Evolutionary conservation across 2,329 filamentous ascomycete species (phyloP).

Genomic region (Talaromyces rugulosus): DNA sequence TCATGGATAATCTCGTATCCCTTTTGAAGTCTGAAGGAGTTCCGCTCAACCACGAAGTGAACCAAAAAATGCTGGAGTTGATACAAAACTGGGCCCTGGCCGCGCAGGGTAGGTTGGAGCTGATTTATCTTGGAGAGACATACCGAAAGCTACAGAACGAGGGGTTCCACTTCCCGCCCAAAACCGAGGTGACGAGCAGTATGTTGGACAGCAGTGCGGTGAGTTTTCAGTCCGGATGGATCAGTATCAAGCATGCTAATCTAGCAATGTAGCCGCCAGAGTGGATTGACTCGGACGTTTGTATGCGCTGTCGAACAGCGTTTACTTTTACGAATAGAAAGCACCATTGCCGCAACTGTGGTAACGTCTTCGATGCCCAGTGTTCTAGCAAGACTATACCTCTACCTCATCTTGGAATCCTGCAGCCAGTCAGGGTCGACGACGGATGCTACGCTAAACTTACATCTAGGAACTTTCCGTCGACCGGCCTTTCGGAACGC

Average conservation of each 20-base stretch:
- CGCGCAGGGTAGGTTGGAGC: conserved; percentile 75
- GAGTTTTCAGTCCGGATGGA: conserved; percentile 36
- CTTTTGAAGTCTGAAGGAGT: conserved; percentile 75
- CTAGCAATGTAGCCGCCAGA: conserved; percentile 68
- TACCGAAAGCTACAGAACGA: conserved; percentile 79
- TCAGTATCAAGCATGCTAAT: not conserved
- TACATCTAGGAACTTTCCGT: conserved; percentile 61
- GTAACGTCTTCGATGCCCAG: conserved; percentile 93
- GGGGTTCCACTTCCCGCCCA: conserved; percentile 85
- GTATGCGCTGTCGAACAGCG: conserved; percentile 91
- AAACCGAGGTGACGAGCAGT: conserved; percentile 80
- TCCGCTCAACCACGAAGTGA: conserved; percentile 79
- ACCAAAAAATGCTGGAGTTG: conserved; percentile 83
- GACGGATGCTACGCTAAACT: conserved; percentile 92
- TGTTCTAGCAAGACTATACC: conserved; percentile 87
- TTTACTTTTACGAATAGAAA: conserved; percentile 99
- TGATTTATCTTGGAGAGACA: conserved; percentile 82
- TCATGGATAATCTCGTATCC: conserved; percentile 95
- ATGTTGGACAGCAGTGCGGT: conserved; percentile 97
- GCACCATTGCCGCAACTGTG: conserved; percentile 96
- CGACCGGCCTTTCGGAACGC: conserved; percentile 38
- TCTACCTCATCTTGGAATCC: conserved; percentile 86
- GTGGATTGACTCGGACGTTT: conserved; percentile 97
- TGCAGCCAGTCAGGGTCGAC: conserved; percentile 87
- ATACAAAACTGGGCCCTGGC: conserved; percentile 92